Evolutionary conservation across 495 filamentous ascomycete species (phyloP), one percentile per base, ranked within the genome.

Genomic region (Halenospora varia): DNA sequence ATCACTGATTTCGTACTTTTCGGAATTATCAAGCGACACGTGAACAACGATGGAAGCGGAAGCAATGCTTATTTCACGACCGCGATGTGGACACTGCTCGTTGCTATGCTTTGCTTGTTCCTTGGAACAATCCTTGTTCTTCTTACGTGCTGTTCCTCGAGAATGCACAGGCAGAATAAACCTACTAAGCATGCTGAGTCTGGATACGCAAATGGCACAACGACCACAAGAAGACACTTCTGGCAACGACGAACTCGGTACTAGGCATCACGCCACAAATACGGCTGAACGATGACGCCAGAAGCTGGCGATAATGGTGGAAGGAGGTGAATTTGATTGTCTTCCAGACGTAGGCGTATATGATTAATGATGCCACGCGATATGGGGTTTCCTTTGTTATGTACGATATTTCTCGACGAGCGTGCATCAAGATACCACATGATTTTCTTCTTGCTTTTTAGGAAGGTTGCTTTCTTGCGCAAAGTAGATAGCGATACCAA

Each of bases 1-100:
- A 70, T 80, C 25, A 73, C 74, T 53, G 81, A 85, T 65, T 86
- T 86, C 61, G 76, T 73, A 22, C 48, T 73, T 18, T 83, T 83
- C 63, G 72, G 71, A 62, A 76, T 83, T 58, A 66, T 85, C 61
- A 70, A 62, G 58, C 69, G 68, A 51, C 72, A 78, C 55, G 70
- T 84, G 63, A 80, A 81, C 61, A 59, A 70, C 15, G 62, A 66
- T 55, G 55, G 57, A 1, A 60, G 46, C 26, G 72, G 66, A 52
- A 65, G 57, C 39, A 46, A 59, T 25, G 82, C 80, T 3, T 56
- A 66, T 6, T 84, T 70, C 65, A 70, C 73, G 25, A 48, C 65
- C 17, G 82, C 72, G 8, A 72, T 77, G 19, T 84, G 82, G 82
- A 77, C 73, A 0, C 63, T 70, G 1, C 65, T 84, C 3, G 80